Percentiles rank a stretch among this genome's conserved stretches.
Evolutionary conservation across 306 rosid genomes (phyloP).

Genomic region (Nissolia schottii): DNA sequence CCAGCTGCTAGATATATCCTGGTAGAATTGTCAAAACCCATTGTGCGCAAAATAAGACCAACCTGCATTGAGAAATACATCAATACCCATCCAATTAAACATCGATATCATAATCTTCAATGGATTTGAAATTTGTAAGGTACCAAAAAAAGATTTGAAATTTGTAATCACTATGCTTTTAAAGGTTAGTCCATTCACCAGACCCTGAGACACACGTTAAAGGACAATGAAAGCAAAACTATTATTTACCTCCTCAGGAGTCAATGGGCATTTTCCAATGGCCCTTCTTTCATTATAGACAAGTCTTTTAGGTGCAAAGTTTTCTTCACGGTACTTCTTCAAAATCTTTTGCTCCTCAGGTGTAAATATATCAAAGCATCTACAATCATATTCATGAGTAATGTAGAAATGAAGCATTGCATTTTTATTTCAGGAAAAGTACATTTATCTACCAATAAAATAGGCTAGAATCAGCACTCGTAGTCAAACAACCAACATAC

Average conservation of each 20-base stretch:
- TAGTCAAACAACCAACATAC: background rate
- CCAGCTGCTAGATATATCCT: conserved; percentile 58
- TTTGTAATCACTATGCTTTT: background rate
- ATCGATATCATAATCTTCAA: conserved; percentile 1
- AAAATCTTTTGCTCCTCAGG: conserved; percentile 67
- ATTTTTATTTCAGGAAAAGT: background rate
- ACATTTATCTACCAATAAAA: background rate
- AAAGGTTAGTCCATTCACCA: background rate
- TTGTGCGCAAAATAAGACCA: conserved; percentile 68
- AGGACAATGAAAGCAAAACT: conserved; percentile 4
- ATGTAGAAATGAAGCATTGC: background rate
- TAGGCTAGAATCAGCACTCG: background rate
- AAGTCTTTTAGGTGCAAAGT: conserved; percentile 84
- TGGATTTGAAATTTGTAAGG: background rate
- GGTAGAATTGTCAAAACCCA: conserved; percentile 45
- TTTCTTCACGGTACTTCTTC: conserved; percentile 73
- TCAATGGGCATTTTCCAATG: conserved; percentile 94
- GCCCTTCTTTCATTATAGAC: conserved; percentile 86
- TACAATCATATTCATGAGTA: conserved; percentile 30
- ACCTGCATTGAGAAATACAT: conserved; percentile 47
- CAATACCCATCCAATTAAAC: background rate
- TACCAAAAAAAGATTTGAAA: background rate
- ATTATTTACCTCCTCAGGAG: conserved; percentile 89
- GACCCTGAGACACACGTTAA: conserved; percentile 13
- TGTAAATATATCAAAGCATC: conserved; percentile 84